Evolutionary conservation across 2,329 filamentous ascomycete genomes (phyloP).

Genomic region (Colletotrichum gloeosporioides): DNA sequence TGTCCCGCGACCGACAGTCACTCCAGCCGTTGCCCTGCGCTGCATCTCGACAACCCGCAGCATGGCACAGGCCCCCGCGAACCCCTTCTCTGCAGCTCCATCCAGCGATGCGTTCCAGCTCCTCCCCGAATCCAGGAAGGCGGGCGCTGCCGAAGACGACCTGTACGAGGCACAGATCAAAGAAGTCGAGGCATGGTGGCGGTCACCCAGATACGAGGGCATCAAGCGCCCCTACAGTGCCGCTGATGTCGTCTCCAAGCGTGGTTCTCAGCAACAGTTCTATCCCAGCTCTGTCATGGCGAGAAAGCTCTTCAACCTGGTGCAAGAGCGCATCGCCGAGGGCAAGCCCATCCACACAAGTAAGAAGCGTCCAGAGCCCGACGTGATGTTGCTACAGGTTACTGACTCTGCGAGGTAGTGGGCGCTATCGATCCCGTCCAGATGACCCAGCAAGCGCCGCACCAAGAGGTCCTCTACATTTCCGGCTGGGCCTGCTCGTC

Average conservation of each 20-base stretch:
- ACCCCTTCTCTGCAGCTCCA: conserved; percentile 16
- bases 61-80: conserved; percentile 30
- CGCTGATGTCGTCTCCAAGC: conserved; percentile 90
- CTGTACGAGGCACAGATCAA: conserved; percentile 84
- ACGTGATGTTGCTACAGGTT: background rate
- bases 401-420: conserved; percentile 58
- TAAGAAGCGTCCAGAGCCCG: conserved; percentile 46
- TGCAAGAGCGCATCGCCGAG: conserved; percentile 77
- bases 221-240: conserved; percentile 93
- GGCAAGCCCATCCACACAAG: conserved; percentile 93
- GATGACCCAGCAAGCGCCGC: conserved; percentile 97
- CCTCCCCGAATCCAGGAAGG: conserved; percentile 77
- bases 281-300: conserved; percentile 97
- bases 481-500: conserved; percentile 98
- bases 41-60: conserved; percentile 34
- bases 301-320: conserved; percentile 88
- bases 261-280: conserved; percentile 83
- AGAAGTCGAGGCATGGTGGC: conserved; percentile 92
- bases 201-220: conserved; percentile 79
- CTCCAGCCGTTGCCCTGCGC: conserved; percentile 29
- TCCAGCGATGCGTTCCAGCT: conserved; percentile 86
- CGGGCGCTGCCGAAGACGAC: conserved; percentile 81
- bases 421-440: conserved; percentile 98
- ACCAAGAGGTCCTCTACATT: conserved; percentile 95
- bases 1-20: conserved; percentile 21